phyloP scores from a whole-genome alignment of 331 rosid genomes.

The Acacia pycnantha region DNA sequence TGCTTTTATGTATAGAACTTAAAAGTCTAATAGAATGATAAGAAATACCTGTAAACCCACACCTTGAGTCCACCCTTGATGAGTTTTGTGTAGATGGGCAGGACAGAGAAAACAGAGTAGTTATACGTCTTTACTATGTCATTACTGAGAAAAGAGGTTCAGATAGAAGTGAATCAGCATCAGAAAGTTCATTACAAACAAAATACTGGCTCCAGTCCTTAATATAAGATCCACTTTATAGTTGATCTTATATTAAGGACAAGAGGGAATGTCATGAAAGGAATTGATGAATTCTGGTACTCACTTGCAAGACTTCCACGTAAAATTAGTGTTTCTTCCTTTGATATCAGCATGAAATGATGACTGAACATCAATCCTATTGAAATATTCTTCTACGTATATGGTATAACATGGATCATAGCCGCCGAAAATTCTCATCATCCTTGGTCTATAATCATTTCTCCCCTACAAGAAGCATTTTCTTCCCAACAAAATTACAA shows the following conservation, averaged over 20 bases:
- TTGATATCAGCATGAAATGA: slow-evolving; percentile 41
- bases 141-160: slow-evolving; percentile 27
- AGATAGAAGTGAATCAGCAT: not conserved
- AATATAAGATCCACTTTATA: too few relatives aligned
- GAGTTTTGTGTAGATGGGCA: slow-evolving; percentile 60
- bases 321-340: slow-evolving; percentile 15
- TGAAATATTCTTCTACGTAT: slow-evolving; percentile 46
- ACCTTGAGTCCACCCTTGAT: slow-evolving; percentile 49
- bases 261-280: not conserved
- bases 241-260: too few relatives aligned
- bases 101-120: slow-evolving; percentile 45
- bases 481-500: not conserved
- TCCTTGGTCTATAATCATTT: slow-evolving; percentile 27
- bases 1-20: not conserved
- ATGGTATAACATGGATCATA: slow-evolving; percentile 53
- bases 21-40: not conserved
- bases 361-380: slow-evolving; percentile 48
- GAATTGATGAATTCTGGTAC: slow-evolving; percentile 15
- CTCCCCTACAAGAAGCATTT: slow-evolving; percentile 30
- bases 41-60: slow-evolving; percentile 56
- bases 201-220: not conserved
- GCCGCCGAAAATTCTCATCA: slow-evolving; percentile 47
- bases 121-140: slow-evolving; percentile 39
- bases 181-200: not conserved
- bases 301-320: slow-evolving; percentile 56